Percentiles rank a stretch among this genome's conserved stretches.
Evolutionary conservation across 2,329 filamentous ascomycete species (phyloP).

Genomic region (Fusarium decemcellulare): DNA sequence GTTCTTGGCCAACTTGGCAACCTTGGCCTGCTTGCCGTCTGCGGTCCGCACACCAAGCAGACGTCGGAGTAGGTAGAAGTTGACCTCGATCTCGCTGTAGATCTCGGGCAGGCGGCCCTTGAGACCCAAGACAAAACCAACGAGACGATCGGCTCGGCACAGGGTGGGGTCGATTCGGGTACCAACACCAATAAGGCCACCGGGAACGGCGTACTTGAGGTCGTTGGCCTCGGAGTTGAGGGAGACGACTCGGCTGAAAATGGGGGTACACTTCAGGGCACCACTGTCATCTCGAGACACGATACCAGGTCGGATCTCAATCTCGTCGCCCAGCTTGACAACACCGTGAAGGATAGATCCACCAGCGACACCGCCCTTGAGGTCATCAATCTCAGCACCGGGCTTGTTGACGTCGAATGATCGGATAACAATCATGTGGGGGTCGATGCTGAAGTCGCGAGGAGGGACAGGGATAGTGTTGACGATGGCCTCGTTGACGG

Average conservation of each 20-base stretch:
- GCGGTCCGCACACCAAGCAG: constrained; percentile 97
- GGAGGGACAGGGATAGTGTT: constrained; percentile 93
- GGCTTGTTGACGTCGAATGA: constrained; percentile 99
- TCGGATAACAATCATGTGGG: constrained; percentile 99
- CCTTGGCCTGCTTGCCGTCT: constrained; percentile 99
- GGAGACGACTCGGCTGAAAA: constrained; percentile 94
- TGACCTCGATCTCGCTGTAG: constrained; percentile 98
- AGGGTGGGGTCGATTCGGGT: constrained; percentile 97
- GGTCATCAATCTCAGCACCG: constrained; percentile 96
- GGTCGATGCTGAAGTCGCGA: constrained; percentile 91
- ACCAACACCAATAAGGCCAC: constrained; percentile 97
- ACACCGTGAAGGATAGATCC: constrained; percentile 97
- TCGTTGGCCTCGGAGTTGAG: constrained; percentile 99
- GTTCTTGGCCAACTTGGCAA: constrained; percentile 97
- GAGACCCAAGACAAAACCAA: constrained; percentile 96
- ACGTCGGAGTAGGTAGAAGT: constrained; percentile 97
- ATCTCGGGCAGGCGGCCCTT: constrained; percentile 95
- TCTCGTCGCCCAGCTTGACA: constrained; percentile 96
- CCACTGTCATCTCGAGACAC: constrained; percentile 95
- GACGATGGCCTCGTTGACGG: constrained; percentile 95
- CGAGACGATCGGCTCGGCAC: constrained; percentile 98
- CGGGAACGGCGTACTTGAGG: constrained; percentile 97
- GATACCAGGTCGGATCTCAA: constrained; percentile 98
- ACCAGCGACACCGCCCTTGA: constrained; percentile 99
- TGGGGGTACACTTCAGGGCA: constrained; percentile 95